A percentile compares a stretch with the other conserved stretches of the same genome.
phyloP scores from a whole-genome alignment of 306 rosid genomes.

The Myrica gale region DNA sequence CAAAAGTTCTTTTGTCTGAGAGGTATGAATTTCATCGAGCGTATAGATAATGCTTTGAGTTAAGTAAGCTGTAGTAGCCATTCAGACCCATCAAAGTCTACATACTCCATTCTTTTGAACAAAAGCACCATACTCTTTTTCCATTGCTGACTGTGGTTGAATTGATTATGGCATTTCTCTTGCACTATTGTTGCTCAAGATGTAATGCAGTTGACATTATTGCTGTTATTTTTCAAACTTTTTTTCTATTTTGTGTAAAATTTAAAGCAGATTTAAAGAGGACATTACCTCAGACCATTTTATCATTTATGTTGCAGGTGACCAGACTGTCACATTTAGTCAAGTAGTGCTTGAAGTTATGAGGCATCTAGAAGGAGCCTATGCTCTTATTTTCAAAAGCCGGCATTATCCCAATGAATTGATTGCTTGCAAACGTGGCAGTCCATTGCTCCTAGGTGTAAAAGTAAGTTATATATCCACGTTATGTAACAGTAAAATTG shows the following conservation, averaged over 20 bases:
- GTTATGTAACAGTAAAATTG: too few species aligned
- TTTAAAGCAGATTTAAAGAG: constrained; percentile 12
- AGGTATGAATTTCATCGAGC: background rate
- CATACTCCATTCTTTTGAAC: background rate
- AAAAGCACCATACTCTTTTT: background rate
- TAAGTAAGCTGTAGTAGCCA: background rate
- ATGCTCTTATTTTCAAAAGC: constrained; percentile 96
- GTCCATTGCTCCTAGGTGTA: constrained; percentile 91
- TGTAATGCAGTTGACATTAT: constrained; percentile 1
- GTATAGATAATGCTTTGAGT: background rate
- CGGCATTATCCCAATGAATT: constrained; percentile 87
- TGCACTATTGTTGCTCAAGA: background rate
- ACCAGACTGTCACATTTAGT: constrained; percentile 74
- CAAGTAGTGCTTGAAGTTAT: constrained; percentile 96
- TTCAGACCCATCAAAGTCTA: background rate
- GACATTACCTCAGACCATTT: constrained; percentile 33
- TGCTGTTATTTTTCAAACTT: constrained; percentile 2
- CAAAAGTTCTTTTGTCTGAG: background rate
- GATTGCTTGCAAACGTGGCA: constrained; percentile 99
- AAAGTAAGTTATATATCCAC: constrained; percentile 56
- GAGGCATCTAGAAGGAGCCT: constrained; percentile 99
- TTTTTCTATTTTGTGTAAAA: constrained; percentile 7
- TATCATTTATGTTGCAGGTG: constrained; percentile 56
- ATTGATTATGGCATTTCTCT: background rate
- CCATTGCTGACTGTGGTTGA: background rate